A percentile compares a stretch with the other conserved stretches of the same genome.
phyloP scores from a whole-genome alignment of 805 yeast genomes.

The Candida takata region DNA sequence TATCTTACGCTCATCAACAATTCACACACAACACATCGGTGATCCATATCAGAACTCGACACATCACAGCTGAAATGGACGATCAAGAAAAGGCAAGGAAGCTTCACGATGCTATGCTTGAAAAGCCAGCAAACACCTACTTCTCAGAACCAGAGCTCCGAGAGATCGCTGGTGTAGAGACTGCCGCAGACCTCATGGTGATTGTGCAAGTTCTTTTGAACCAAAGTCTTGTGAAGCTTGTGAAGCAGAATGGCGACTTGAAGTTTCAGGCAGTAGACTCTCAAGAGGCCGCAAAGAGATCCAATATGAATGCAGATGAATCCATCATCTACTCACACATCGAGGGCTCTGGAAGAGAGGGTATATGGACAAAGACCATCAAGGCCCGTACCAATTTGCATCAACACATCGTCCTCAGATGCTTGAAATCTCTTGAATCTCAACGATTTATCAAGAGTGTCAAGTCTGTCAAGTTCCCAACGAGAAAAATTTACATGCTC shows the following conservation, averaged over 20 bases:
- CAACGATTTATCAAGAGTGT: constrained; percentile 83
- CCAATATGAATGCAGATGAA: constrained; percentile 80
- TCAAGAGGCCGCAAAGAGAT: constrained; percentile 69
- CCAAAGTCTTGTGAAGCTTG: constrained; percentile 58
- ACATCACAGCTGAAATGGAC: constrained; percentile 1
- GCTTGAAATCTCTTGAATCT: constrained; percentile 71
- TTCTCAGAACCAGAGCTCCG: constrained; percentile 68
- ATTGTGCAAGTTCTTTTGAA: constrained; percentile 47
- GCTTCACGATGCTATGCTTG: constrained; percentile 62
- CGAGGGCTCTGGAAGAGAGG: constrained; percentile 90
- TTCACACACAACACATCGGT: neutral
- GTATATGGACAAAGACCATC: constrained; percentile 91
- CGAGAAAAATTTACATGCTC: constrained; percentile 93
- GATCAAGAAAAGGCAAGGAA: constrained; percentile 16
- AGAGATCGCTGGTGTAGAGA: constrained; percentile 37
- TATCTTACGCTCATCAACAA: neutral
- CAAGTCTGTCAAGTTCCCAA: constrained; percentile 87
- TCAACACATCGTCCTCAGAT: constrained; percentile 82
- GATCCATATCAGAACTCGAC: neutral
- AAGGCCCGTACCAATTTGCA: constrained; percentile 84
- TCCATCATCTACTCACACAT: constrained; percentile 86
- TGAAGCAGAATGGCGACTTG: constrained; percentile 58
- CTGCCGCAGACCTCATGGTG: constrained; percentile 35
- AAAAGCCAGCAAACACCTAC: constrained; percentile 38
- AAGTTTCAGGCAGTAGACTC: constrained; percentile 69